Percentiles rank a stretch among this genome's conserved stretches.
phyloP scores from a whole-genome alignment of 352 stramenopile genomes.

The Pythium insidiosum region DNA sequence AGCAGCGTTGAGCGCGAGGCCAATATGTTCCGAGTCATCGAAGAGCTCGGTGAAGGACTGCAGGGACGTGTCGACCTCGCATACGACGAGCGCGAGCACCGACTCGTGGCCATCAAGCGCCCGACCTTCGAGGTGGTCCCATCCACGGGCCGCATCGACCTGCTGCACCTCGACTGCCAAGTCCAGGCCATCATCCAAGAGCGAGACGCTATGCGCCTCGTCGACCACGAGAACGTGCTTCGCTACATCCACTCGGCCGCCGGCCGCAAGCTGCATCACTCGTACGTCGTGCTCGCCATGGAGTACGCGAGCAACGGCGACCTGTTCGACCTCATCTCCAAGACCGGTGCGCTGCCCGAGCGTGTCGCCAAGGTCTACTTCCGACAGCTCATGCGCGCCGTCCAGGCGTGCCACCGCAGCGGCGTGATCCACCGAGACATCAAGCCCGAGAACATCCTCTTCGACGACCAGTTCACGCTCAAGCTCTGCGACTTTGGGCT shows the following conservation, averaged over 20 bases:
- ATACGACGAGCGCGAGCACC: slow-evolving; percentile 32
- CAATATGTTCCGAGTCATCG: slow-evolving; percentile 34
- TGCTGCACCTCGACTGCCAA: slow-evolving; percentile 43
- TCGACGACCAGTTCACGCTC: slow-evolving; percentile 77
- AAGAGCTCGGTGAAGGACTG: slow-evolving; percentile 51
- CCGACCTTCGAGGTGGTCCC: slow-evolving; percentile 22
- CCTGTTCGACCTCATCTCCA: slow-evolving; percentile 81
- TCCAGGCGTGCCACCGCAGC: slow-evolving; percentile 66
- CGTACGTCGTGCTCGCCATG: slow-evolving; percentile 70
- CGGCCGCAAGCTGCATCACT: slow-evolving; percentile 31
- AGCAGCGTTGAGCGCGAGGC: no score
- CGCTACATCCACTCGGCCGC: slow-evolving; percentile 31
- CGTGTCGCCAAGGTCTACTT: slow-evolving; percentile 73
- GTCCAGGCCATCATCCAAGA: slow-evolving; percentile 55
- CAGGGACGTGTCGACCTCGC: slow-evolving; percentile 58
- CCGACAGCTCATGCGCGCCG: slow-evolving; percentile 60
- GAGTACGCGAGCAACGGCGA: slow-evolving; percentile 79
- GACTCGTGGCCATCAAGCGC: slow-evolving; percentile 63
- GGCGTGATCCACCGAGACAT: slow-evolving; percentile 83
- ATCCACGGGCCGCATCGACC: no score
- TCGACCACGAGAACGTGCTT: slow-evolving; percentile 52
- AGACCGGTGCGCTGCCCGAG: slow-evolving; percentile 50
- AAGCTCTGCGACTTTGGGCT: slow-evolving; percentile 94
- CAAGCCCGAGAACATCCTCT: slow-evolving; percentile 88
- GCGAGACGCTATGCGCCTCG: slow-evolving; percentile 41